phyloP scores from a whole-genome alignment of 805 yeast genomes.

The Cyberlindnera nakhonratchasimensis region DNA sequence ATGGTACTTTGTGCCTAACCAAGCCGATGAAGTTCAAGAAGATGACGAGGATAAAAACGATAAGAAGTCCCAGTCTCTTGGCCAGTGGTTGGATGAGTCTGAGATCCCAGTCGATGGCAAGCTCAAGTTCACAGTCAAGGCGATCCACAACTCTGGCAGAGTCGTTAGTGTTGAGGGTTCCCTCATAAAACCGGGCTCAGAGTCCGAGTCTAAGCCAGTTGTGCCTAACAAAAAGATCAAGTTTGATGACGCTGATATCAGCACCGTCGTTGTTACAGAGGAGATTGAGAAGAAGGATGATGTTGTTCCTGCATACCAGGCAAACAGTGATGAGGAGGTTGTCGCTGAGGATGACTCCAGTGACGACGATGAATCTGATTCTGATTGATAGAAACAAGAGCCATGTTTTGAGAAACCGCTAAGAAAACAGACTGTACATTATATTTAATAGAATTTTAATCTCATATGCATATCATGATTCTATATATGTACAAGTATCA shows the following conservation, averaged over 20 bases:
- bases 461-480: conserved; percentile 6
- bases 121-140: conserved; percentile 67
- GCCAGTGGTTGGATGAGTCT: conserved; percentile 81
- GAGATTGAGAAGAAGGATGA: conserved; percentile 14
- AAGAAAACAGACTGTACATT: background rate
- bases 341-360: conserved; percentile 28
- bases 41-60: conserved; percentile 23
- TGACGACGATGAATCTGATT: conserved; percentile 27
- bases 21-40: conserved; percentile 52
- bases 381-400: conserved; percentile 18
- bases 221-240: conserved; percentile 45
- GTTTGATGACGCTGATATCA: conserved; percentile 44
- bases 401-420: background rate
- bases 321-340: conserved; percentile 23
- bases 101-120: conserved; percentile 81
- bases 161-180: conserved; percentile 90
- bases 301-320: conserved; percentile 20
- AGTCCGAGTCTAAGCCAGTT: conserved; percentile 53
- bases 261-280: conserved; percentile 21
- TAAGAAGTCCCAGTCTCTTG: conserved; percentile 39
- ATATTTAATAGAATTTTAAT: background rate
- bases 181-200: conserved; percentile 40
- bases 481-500: conserved; percentile 4
- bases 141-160: conserved; percentile 72
- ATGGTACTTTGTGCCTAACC: conserved; percentile 83